Conservation (phyloP, 2,329 filamentous ascomycete species). For the Cercospora sojina region DNA sequence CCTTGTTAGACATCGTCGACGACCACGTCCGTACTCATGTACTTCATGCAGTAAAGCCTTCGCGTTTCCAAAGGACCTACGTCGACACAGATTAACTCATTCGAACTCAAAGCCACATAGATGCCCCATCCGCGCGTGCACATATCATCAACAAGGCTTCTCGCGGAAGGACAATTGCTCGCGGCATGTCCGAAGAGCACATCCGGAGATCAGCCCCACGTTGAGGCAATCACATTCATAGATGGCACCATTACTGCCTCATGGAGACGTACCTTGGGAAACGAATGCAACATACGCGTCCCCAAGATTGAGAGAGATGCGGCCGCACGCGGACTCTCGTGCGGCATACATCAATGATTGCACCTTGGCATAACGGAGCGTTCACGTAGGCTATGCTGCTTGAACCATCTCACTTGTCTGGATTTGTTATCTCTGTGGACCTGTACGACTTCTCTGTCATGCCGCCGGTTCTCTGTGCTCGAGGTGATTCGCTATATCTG, state of each 20-base stretch:
- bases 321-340: background rate
- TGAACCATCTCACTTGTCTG: background rate
- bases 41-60: background rate
- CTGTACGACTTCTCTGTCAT: background rate
- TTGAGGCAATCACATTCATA: background rate
- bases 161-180: background rate
- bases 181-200: background rate
- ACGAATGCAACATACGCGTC: background rate
- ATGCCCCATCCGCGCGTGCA: background rate
- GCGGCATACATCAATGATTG: background rate
- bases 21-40: background rate
- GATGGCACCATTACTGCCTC: background rate
- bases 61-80: background rate
- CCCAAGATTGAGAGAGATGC: background rate
- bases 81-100: background rate
- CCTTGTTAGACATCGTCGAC: background rate
- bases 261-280: background rate
- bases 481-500: background rate
- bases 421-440: background rate
- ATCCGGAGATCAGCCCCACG: background rate
- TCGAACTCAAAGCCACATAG: background rate
- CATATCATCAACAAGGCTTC: background rate
- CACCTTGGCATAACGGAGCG: background rate
- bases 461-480: background rate
- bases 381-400: background rate